Base-by-base conservation (phyloP, 768 basidiomycete genomes). In the Saitozyma sp. region DNA sequence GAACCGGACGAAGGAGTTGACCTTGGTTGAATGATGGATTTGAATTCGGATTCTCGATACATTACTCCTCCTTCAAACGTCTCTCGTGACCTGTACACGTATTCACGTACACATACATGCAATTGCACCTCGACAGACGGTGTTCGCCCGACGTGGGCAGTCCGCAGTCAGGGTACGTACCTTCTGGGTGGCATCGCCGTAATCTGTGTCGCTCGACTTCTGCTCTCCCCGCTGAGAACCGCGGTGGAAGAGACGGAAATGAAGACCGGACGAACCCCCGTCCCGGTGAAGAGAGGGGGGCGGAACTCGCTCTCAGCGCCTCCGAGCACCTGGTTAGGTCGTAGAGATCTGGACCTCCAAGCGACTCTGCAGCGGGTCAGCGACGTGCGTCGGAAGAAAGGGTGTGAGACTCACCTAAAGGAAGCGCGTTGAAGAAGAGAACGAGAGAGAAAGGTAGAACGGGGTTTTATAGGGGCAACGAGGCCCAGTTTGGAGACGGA, bases 1-100 rank as follows among this genome's bases (percentile, higher is more conserved):
- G 74, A 84, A 90, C 38, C 84, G 93, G 49, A 85, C 86, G 59
- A 79, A 79, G 61, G 81, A 79, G 50, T 58, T 80, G 58, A 78
- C 78, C 11, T 51, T 80, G 46, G 78, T 80, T 4, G 80, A 79
- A 42, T 80, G 62, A 63, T 1, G 8, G 53, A 20, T 8, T 39
- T 40, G n/a, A n/a, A n/a, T n/a, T n/a, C n/a, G n/a, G n/a, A n/a
- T n/a, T n/a, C n/a, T n/a, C n/a, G n/a, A n/a, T n/a, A n/a, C n/a
- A n/a, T n/a, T 29, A 29, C 5, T 29, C 29, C 29, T 29, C 29
- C 2, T 29, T 29, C 2, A 5, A 5, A 29, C 29, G 29, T 29
- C 29, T 29, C 29, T 29, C 29, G 29, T 29, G 5, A 29, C 29
- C 29, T 29, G 29, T 29, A 29, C 29, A 29, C 29, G 29, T 29